Base-by-base conservation (phyloP, 768 basidiomycete genomes). In the Podaxis sp. region DNA sequence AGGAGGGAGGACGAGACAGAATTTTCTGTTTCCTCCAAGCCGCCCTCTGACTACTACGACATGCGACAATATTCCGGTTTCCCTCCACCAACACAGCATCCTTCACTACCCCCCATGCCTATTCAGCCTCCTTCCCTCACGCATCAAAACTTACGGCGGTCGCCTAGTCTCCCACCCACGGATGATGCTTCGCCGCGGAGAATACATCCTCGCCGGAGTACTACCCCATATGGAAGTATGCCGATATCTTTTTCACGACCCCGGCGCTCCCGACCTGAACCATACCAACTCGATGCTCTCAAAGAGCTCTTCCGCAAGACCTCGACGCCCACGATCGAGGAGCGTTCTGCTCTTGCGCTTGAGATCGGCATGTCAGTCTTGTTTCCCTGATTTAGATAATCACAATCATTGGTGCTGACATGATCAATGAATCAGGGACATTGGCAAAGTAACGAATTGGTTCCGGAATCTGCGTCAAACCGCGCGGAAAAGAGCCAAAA, bases 371-470 rank as follows among this genome's bases (percentile, higher is more conserved):
- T 93, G 84, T 87, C 74, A 72, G 84, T 78, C 54, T 65, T 69
- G 53, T 49, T 49, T 49, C 36, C 61, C 40, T 42, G 48, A 58
- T 67, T 52, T 57, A 52, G 66, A 65, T 58, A 57, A 68, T 66
- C 33, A 57, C 54, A 38, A 52, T 68, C 58, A 38, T 49, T 55
- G 52, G 57, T 63, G 59, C 49, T 67, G 60, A 61, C 63, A 44
- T 67, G 57, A 38, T 68, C 63, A 63, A 69, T 59, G 61, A 64
- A 61, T 63, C 69, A 87, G 85, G 91, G 91, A 93, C 74, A 74
- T 93, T 61, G 88, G 87, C 66, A 92, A 91, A 75, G 90, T 93
- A 57, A 92, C 91, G 17, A 93, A 93, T 72, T 93, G 91, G 91
- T 93, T 93, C 80, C 82, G 91, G 39, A 93, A 93, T 70, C 80